Conservation (phyloP, 805 yeast species). For the Zygoascus bituminiphila region DNA sequence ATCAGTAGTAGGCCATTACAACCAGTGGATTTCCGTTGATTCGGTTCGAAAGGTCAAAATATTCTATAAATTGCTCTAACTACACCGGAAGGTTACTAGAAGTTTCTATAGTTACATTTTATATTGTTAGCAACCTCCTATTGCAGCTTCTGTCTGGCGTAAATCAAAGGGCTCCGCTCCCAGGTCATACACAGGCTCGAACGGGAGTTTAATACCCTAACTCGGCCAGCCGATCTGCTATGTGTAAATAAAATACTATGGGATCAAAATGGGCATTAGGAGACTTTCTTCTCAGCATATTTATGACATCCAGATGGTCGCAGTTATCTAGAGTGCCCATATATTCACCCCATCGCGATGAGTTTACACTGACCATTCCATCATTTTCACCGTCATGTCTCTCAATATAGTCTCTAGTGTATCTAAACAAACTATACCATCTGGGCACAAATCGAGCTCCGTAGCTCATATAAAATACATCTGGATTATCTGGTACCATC, state of each 20-base stretch:
- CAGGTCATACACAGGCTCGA: no score
- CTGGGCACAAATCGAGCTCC: slow-evolving; percentile 67
- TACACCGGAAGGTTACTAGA: no score
- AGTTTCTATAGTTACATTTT: no score
- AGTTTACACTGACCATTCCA: slow-evolving; percentile 73
- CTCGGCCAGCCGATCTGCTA: slow-evolving; percentile 53
- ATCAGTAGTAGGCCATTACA: no score
- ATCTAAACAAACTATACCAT: slow-evolving; percentile 51
- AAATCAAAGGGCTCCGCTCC: no score
- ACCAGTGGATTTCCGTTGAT: no score
- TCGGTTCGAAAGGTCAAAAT: no score
- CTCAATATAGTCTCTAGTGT: slow-evolving; percentile 58
- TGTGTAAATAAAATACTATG: slow-evolving; percentile 57
- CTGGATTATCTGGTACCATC: slow-evolving; percentile 44
- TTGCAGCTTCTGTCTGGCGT: no score
- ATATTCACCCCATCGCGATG: slow-evolving; percentile 79
- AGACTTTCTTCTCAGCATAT: slow-evolving; percentile 40
- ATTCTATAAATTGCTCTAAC: no score
- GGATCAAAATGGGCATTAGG: slow-evolving; percentile 45
- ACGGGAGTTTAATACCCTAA: slow-evolving; percentile 55
- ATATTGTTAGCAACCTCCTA: no score
- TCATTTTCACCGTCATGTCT: slow-evolving; percentile 55
- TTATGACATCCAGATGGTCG: slow-evolving; percentile 81
- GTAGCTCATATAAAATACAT: slow-evolving; percentile 69
- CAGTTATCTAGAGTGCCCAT: slow-evolving; percentile 69